A percentile compares a stretch with the other conserved stretches of the same genome.
These are phyloP conservation scores for Lepidium sativum DNA, from an alignment of 345 rosid species.

Conservation along the genomic window DNA sequence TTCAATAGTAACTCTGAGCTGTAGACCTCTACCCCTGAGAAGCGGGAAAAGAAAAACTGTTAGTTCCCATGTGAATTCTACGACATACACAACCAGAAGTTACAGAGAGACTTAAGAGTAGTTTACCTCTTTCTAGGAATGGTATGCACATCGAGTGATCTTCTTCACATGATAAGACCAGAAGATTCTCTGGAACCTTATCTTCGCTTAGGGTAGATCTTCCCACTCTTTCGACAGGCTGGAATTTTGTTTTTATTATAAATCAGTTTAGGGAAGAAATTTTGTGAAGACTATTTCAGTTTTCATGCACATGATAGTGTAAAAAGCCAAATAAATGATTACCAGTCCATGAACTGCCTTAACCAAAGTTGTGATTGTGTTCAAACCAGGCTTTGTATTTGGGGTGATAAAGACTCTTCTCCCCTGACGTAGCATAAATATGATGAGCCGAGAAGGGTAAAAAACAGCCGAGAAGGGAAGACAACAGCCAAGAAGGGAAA, in stretches of 20 bases:
- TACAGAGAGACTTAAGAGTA: background rate
- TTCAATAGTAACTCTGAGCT: slow-evolving; percentile 79
- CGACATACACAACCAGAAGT: background rate
- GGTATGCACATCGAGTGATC: slow-evolving; percentile 49
- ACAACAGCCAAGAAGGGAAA: slow-evolving; percentile 8
- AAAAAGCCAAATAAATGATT: background rate
- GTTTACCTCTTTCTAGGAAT: slow-evolving; percentile 70
- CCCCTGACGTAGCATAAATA: slow-evolving; percentile 35
- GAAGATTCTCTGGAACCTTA: slow-evolving; percentile 42
- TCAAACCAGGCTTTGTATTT: slow-evolving; percentile 62
- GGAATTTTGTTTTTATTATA: slow-evolving; percentile 14
- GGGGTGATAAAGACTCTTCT: slow-evolving; percentile 60
- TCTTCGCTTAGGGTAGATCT: slow-evolving; percentile 59
- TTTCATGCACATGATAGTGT: background rate
- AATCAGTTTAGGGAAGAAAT: slow-evolving; percentile 13
- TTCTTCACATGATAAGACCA: slow-evolving; percentile 79
- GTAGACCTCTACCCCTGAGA: slow-evolving; percentile 62
- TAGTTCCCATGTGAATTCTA: background rate
- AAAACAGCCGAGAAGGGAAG: background rate
- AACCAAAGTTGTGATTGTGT: slow-evolving; percentile 52
- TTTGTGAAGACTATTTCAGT: background rate
- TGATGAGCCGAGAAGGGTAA: slow-evolving; percentile 11
- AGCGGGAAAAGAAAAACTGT: background rate
- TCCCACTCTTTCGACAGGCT: slow-evolving; percentile 75
- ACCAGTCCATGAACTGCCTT: slow-evolving; percentile 72